Conservation (phyloP, 2,329 filamentous ascomycete species). For the Aspergillus luchuensis region DNA sequence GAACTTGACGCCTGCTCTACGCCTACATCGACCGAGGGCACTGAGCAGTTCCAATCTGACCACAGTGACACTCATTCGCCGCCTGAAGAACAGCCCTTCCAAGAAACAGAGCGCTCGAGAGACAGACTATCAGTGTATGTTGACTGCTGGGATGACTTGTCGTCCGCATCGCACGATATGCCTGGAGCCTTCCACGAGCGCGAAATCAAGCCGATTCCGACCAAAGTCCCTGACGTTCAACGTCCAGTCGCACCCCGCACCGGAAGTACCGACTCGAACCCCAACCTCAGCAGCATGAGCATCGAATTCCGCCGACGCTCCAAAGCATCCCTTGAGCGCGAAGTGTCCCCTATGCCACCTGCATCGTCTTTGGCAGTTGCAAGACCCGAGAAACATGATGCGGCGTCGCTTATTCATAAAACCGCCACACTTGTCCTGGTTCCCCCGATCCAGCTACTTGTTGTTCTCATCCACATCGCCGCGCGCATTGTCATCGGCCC, state of each 20-base stretch:
- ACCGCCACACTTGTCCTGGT: constrained; percentile 75
- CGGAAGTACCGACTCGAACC: constrained; percentile 29
- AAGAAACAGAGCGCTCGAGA: constrained; percentile 32
- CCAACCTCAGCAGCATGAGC: constrained; percentile 35
- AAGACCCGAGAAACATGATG: constrained; percentile 54
- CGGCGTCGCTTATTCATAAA: constrained; percentile 70
- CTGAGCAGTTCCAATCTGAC: constrained; percentile 2
- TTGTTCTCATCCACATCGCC: constrained; percentile 78
- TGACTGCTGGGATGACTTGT: constrained; percentile 13
- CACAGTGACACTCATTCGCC: background rate
- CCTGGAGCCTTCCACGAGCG: constrained; percentile 12
- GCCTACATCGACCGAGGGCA: constrained; percentile 17
- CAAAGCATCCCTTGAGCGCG: constrained; percentile 57
- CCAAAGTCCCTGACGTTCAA: constrained; percentile 5
- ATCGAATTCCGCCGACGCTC: constrained; percentile 55
- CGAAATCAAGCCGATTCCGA: background rate
- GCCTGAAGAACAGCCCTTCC: background rate
- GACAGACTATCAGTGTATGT: constrained; percentile 4
- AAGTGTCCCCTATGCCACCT: constrained; percentile 68
- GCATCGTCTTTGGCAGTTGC: constrained; percentile 64
- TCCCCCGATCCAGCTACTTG: constrained; percentile 76
- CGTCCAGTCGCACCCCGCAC: background rate
- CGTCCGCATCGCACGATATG: constrained; percentile 1
- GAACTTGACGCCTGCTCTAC: constrained; percentile 25
- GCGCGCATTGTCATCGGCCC: constrained; percentile 64